Conservation (phyloP, 495 filamentous ascomycete genomes). For the Astrocystis sublimbata region DNA sequence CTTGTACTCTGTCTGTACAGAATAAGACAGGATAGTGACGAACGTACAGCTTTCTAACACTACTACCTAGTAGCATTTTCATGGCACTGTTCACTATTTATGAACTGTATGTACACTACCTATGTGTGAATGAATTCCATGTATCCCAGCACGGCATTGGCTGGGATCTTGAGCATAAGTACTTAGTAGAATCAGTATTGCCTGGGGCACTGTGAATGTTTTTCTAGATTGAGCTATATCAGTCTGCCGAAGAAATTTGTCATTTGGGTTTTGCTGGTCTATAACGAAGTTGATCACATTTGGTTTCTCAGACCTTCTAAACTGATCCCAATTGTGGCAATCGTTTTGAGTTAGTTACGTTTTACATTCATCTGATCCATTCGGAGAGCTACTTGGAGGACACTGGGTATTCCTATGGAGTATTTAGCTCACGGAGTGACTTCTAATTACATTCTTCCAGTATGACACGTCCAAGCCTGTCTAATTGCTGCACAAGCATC, state of each 20-base stretch:
- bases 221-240: background rate
- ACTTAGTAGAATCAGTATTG: too few species aligned
- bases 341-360: background rate
- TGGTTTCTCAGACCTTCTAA: background rate
- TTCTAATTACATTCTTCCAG: background rate
- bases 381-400: background rate
- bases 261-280: background rate
- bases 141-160: too few species aligned
- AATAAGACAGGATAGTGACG: background rate
- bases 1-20: background rate
- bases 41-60: background rate
- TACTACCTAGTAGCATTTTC: too few species aligned
- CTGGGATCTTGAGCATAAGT: too few species aligned
- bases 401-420: background rate
- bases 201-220: too few species aligned
- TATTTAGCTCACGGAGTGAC: background rate
- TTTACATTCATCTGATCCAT: too few species aligned
- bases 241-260: background rate
- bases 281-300: background rate
- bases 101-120: too few species aligned
- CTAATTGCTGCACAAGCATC: background rate
- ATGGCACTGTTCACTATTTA: too few species aligned
- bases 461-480: background rate
- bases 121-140: too few species aligned
- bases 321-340: background rate